A percentile compares a stretch with the other conserved stretches of the same genome.
phyloP scores from a whole-genome alignment of 2,329 filamentous ascomycete species.

The Trichoderma koningiopsis region DNA sequence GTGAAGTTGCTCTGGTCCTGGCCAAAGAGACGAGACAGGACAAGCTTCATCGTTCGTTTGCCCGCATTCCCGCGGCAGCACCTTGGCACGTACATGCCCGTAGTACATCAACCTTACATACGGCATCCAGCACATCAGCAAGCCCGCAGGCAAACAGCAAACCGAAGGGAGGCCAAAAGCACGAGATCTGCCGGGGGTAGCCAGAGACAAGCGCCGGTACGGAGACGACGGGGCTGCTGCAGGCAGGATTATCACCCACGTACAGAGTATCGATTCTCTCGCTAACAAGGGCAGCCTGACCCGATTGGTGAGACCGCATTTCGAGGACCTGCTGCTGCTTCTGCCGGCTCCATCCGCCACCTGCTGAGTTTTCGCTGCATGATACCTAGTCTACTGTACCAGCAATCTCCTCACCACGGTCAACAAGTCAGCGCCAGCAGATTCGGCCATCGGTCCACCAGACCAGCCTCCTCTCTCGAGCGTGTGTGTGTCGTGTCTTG shows the following conservation, averaged over 20 bases:
- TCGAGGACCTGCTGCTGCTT: neutral
- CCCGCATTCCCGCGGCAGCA: slow-evolving; percentile 21
- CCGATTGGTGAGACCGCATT: slow-evolving; percentile 19
- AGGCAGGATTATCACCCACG: slow-evolving; percentile 21
- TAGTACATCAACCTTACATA: slow-evolving; percentile 11
- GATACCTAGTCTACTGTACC: neutral
- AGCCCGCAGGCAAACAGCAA: neutral
- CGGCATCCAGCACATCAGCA: neutral
- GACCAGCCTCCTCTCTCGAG: neutral
- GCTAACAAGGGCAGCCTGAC: neutral
- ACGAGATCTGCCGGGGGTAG: neutral
- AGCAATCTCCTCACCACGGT: slow-evolving; percentile 22
- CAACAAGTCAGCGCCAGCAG: slow-evolving; percentile 22
- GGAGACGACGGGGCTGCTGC: slow-evolving; percentile 20
- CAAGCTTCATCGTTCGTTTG: slow-evolving; percentile 11
- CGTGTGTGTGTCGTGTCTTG: slow-evolving; percentile 17
- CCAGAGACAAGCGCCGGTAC: slow-evolving; percentile 1
- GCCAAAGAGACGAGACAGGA: neutral
- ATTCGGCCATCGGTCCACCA: slow-evolving; percentile 9
- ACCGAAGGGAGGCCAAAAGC: neutral
- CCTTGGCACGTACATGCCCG: neutral
- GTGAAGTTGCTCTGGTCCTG: slow-evolving; percentile 19
- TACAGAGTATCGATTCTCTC: neutral
- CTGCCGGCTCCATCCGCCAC: slow-evolving; percentile 22
- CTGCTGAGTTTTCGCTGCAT: slow-evolving; percentile 24